These are phyloP conservation scores for Ophiocordyceps sinensis DNA, from an alignment of 2,329 filamentous ascomycete genomes.

Conservation along the genomic window DNA sequence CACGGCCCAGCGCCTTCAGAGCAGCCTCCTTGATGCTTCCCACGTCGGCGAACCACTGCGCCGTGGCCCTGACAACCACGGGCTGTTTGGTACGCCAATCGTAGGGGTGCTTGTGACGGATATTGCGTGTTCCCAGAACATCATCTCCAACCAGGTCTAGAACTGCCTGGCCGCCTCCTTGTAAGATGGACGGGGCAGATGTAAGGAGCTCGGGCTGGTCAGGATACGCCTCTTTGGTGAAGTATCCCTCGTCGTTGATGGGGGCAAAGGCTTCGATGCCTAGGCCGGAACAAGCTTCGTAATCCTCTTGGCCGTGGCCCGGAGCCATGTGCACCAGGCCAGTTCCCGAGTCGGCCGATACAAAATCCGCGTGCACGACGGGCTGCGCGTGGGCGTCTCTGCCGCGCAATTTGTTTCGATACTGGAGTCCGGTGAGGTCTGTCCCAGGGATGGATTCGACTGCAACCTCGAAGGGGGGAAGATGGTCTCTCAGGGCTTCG, in stretches of 20 bases:
- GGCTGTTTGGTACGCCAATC: constrained; percentile 95
- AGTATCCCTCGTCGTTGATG: constrained; percentile 66
- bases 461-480: constrained; percentile 38
- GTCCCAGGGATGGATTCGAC: constrained; percentile 45
- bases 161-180: constrained; percentile 54
- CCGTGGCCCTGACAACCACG: constrained; percentile 80
- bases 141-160: constrained; percentile 51
- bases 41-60: constrained; percentile 96
- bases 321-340: constrained; percentile 92
- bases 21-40: constrained; percentile 65
- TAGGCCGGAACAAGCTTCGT: constrained; percentile 59
- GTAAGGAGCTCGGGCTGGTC: constrained; percentile 50
- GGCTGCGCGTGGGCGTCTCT: constrained; percentile 42
- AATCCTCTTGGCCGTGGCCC: constrained; percentile 94
- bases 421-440: constrained; percentile 50
- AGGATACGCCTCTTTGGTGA: constrained; percentile 67
- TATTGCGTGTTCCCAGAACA: constrained; percentile 55
- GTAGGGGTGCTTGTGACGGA: constrained; percentile 90
- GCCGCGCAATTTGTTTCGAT: constrained; percentile 56
- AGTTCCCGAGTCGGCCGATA: constrained; percentile 78
- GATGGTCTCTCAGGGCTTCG: constrained; percentile 36
- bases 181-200: constrained; percentile 54
- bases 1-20: constrained; percentile 51
- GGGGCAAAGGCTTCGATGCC: constrained; percentile 68
- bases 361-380: constrained; percentile 75